Evolutionary conservation across 2,329 filamentous ascomycete genomes (phyloP).

Genomic region (Leptographium radiaticola): DNA sequence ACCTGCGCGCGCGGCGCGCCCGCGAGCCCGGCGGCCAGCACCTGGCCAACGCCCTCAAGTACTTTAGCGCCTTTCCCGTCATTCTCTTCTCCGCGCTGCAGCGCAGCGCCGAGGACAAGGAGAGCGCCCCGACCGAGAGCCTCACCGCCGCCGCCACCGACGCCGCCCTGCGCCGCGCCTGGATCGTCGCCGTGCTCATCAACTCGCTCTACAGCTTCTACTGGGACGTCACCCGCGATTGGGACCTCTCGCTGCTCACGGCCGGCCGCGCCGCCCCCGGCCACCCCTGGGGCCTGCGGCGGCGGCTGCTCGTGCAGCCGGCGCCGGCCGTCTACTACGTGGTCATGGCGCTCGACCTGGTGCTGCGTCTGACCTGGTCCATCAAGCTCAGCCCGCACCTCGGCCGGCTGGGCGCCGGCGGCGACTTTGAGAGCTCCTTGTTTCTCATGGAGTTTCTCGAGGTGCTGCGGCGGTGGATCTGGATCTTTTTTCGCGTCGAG

Average conservation of each 20-base stretch:
- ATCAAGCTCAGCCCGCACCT: slow-evolving; percentile 74
- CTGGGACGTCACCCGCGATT: slow-evolving; percentile 95
- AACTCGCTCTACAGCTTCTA: slow-evolving; percentile 96
- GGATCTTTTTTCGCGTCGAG: slow-evolving; percentile 93
- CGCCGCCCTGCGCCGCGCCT: slow-evolving; percentile 38
- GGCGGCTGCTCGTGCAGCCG: slow-evolving; percentile 54
- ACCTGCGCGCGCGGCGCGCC: slow-evolving; percentile 52
- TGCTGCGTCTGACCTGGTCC: slow-evolving; percentile 82
- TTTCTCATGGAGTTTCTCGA: slow-evolving; percentile 82
- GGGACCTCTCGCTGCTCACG: slow-evolving; percentile 76
- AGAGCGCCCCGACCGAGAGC: slow-evolving; percentile 10
- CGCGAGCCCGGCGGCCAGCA: slow-evolving; percentile 62
- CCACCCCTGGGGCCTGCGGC: slow-evolving; percentile 66
- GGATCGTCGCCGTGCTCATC: slow-evolving; percentile 60
- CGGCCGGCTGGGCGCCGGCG: slow-evolving; percentile 53
- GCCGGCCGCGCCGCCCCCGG: slow-evolving; percentile 43
- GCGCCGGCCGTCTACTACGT: slow-evolving; percentile 66
- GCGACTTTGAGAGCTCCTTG: slow-evolving; percentile 73
- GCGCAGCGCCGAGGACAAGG: slow-evolving; percentile 38
- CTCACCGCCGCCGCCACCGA: slow-evolving; percentile 15
- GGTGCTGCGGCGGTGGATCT: slow-evolving; percentile 81
- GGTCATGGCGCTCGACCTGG: slow-evolving; percentile 64
- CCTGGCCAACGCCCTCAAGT: slow-evolving; percentile 88
- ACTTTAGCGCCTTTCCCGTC: slow-evolving; percentile 86
- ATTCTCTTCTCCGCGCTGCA: slow-evolving; percentile 68